Conservation (phyloP, 2,329 filamentous ascomycete species). For the Leptographium wingfieldii region DNA sequence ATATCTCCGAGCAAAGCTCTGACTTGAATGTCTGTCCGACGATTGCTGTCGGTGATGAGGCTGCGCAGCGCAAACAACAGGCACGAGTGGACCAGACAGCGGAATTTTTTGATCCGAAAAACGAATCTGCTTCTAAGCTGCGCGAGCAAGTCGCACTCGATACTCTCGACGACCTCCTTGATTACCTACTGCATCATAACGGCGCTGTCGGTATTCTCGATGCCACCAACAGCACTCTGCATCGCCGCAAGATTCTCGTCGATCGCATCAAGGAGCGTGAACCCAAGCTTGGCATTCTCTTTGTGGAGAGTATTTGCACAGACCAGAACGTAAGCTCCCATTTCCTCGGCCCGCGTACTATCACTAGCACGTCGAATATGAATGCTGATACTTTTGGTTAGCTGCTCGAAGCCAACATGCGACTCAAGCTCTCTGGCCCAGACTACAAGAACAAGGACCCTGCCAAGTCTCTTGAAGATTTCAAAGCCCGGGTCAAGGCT, state of each 20-base stretch:
- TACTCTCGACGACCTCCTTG: conserved; percentile 80
- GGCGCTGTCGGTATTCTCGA: conserved; percentile 93
- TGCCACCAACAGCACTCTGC: conserved; percentile 90
- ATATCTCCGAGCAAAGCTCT: conserved; percentile 8
- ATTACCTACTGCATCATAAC: conserved; percentile 71
- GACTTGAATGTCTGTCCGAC: neutral
- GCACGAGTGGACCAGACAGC: conserved; percentile 73
- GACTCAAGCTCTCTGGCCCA: conserved; percentile 85
- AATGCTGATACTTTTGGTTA: neutral
- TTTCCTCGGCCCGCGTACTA: neutral
- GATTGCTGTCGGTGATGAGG: neutral
- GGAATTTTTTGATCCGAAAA: conserved; percentile 85
- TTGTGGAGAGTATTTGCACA: conserved; percentile 87
- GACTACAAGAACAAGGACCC: conserved; percentile 96
- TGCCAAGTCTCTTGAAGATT: conserved; percentile 69
- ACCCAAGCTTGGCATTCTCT: conserved; percentile 80
- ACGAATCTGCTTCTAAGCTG: conserved; percentile 66
- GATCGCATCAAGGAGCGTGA: conserved; percentile 71
- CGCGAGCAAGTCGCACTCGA: conserved; percentile 87
- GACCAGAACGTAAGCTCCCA: conserved; percentile 48
- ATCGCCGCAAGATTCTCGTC: conserved; percentile 72
- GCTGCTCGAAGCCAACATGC: conserved; percentile 91
- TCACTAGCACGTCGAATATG: neutral
- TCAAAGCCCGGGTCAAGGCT: conserved; percentile 80
- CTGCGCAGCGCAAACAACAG: neutral